phyloP scores from a whole-genome alignment of 495 filamentous ascomycete species.

The Trichoderma gamsii region DNA sequence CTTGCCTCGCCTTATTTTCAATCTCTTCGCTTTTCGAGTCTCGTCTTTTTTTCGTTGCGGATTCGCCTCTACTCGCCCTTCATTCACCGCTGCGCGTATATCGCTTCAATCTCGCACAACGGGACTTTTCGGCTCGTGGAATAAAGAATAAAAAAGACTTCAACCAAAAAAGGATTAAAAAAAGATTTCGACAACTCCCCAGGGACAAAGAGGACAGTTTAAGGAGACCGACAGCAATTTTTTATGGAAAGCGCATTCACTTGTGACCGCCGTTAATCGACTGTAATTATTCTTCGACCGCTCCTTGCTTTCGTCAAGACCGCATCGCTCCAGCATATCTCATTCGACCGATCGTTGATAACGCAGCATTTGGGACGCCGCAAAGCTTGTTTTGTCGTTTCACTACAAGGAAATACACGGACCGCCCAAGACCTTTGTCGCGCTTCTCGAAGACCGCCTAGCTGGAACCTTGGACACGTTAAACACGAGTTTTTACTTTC shows the following conservation, averaged over 20 bases:
- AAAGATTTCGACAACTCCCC: conserved; percentile 3
- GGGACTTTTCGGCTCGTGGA: conserved; percentile 18
- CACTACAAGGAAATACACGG: background rate
- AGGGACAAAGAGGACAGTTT: background rate
- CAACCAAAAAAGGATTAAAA: conserved; percentile 15
- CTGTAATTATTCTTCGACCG: conserved; percentile 21
- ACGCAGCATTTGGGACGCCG: background rate
- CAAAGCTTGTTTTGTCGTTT: background rate
- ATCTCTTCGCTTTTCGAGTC: conserved; percentile 12
- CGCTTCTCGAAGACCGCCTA: background rate
- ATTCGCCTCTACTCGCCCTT: conserved; percentile 24
- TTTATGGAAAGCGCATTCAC: conserved; percentile 22
- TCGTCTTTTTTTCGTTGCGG: conserved; percentile 11
- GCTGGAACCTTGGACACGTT: background rate
- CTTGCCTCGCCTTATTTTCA: conserved; percentile 11
- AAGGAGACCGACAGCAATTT: conserved; percentile 12
- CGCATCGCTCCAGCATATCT: background rate
- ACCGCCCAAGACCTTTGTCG: background rate
- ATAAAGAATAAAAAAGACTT: conserved; percentile 19
- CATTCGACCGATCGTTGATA: background rate
- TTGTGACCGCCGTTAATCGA: conserved; percentile 23
- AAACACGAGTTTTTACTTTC: background rate
- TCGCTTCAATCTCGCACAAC: conserved; percentile 20
- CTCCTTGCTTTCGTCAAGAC: conserved; percentile 3
- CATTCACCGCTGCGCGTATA: conserved; percentile 13